phyloP scores from a whole-genome alignment of 164 flowering plant genomes.

The Santalum album region DNA sequence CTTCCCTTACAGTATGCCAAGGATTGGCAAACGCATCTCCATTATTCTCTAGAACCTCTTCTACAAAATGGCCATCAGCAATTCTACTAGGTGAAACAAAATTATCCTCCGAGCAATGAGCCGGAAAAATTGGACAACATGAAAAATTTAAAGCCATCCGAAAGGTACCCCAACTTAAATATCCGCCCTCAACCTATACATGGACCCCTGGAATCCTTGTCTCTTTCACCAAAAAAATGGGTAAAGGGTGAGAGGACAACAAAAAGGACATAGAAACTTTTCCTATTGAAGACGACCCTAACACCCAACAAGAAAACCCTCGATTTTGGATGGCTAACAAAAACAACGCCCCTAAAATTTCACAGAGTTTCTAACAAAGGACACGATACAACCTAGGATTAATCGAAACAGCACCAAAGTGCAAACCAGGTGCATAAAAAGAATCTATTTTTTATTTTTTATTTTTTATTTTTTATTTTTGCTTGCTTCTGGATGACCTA shows the following conservation, averaged over 20 bases:
- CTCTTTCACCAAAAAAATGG: constrained; percentile 25
- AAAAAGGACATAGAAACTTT: background rate
- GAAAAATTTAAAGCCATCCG: constrained; percentile 64
- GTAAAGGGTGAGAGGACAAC: constrained; percentile 14
- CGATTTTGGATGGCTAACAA: constrained; percentile 56
- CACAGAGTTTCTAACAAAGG: constrained; percentile 43
- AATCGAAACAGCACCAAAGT: constrained; percentile 1
- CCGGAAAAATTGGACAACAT: constrained; percentile 31
- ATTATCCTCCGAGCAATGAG: constrained; percentile 33
- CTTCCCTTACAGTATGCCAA: constrained; percentile 13
- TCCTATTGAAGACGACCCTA: too few species aligned
- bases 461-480: constrained; percentile 6
- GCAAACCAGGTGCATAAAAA: constrained; percentile 2
- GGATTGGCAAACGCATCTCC: constrained; percentile 24
- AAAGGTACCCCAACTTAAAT: constrained; percentile 6
- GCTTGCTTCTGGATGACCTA: background rate
- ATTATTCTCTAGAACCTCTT: constrained; percentile 22
- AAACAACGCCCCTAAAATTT: constrained; percentile 62
- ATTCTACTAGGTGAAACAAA: constrained; percentile 33
- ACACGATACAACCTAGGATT: constrained; percentile 11
- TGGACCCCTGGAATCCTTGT: constrained; percentile 64
- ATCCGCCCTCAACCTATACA: constrained; percentile 25
- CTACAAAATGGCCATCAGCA: constrained; percentile 28
- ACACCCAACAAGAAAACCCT: constrained; percentile 57
- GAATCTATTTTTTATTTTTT: constrained; percentile 4